Percentiles rank a stretch among this genome's conserved stretches.
Evolutionary conservation across 2,329 filamentous ascomycete genomes (phyloP).

Genomic region (Beauveria sp.): DNA sequence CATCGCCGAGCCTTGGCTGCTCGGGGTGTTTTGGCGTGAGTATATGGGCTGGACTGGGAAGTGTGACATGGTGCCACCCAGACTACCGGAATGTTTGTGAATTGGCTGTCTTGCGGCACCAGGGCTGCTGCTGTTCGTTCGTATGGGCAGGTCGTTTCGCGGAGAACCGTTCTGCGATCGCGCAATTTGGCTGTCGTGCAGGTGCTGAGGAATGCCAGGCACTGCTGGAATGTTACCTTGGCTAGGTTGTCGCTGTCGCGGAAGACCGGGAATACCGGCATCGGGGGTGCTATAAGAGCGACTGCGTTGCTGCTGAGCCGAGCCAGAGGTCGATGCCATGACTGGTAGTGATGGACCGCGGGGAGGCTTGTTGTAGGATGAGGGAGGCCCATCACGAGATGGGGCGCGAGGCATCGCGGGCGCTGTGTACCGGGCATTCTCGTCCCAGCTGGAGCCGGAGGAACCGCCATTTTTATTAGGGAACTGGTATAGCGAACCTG

Average conservation of each 20-base stretch:
- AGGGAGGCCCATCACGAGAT: constrained; percentile 68
- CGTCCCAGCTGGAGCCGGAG: constrained; percentile 62
- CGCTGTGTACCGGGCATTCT: constrained; percentile 78
- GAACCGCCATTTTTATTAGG: constrained; percentile 57
- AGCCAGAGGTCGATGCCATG: constrained; percentile 51
- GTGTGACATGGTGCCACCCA: constrained; percentile 46
- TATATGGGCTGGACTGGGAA: constrained; percentile 50
- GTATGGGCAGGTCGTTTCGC: constrained; percentile 56
- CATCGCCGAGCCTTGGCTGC: constrained; percentile 24
- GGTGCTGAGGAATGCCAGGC: constrained; percentile 67
- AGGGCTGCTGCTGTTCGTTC: constrained; percentile 65
- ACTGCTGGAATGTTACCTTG: constrained; percentile 58
- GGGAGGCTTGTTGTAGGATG: constrained; percentile 58
- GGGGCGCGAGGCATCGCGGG: constrained; percentile 75
- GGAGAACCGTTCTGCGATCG: constrained; percentile 81
- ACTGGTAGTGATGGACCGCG: constrained; percentile 75
- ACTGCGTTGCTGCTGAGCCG: constrained; percentile 62
- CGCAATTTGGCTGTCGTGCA: constrained; percentile 58
- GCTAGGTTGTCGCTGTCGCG: constrained; percentile 48
- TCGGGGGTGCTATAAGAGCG: constrained; percentile 94
- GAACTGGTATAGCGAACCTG: constrained; percentile 52
- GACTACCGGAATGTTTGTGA: constrained; percentile 40
- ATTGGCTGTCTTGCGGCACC: constrained; percentile 56
- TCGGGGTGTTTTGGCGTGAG: constrained; percentile 39
- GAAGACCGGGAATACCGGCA: constrained; percentile 64